Evolutionary conservation across 2,329 filamentous ascomycete species (phyloP), one percentile per base, ranked within the genome.

Genomic region (Exophiala lecanii-corni): DNA sequence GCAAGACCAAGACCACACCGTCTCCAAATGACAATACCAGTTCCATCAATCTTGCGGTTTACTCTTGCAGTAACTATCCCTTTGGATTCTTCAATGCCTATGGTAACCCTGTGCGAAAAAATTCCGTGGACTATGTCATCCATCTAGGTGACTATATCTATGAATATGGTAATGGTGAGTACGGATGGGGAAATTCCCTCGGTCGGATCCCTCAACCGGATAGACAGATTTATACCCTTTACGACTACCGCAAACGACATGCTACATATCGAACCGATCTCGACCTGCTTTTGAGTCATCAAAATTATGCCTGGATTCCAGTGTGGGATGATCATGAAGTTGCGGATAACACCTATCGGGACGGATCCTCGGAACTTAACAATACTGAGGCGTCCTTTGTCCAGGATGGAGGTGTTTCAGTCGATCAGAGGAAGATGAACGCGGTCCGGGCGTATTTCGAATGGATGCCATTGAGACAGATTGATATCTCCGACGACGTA

Each of bases 391-490:
- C 75, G 5, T 82, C 78, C 0, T 86, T 85, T 62, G 35, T 55
- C 19, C 67, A 73, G 36, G 72, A 77, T 43, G 74, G 74, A 3
- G 68, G 70, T 10, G 71, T 86, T n/a, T 77, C 73, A 21, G 77
- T 85, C n/a, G 82, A 86, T 52, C 78, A 83, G 58, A 74, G 82
- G 50, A 86, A 86, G 67, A 79, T 84, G 70, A 84, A 86, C 40
- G 82, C 81, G 1, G 81, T 86, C 2, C 71, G 82, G 26, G 81
- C 82, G 1, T 52, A 50, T 41, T 54, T 51, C 18, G 41, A 50
- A 44, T 54, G 53, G 44, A 53, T 56, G 53, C 55, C 56, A n/a
- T 62, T 62, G 51, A 55, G 71, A 10, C 79, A 83, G 59, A 72
- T 81, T 2, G 79, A 82, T 40, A 76, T 84, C 66, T 81, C 84